Evolutionary conservation across 345 rosid genomes (phyloP).

Genomic region (Psidium friedrichsthalianum): DNA sequence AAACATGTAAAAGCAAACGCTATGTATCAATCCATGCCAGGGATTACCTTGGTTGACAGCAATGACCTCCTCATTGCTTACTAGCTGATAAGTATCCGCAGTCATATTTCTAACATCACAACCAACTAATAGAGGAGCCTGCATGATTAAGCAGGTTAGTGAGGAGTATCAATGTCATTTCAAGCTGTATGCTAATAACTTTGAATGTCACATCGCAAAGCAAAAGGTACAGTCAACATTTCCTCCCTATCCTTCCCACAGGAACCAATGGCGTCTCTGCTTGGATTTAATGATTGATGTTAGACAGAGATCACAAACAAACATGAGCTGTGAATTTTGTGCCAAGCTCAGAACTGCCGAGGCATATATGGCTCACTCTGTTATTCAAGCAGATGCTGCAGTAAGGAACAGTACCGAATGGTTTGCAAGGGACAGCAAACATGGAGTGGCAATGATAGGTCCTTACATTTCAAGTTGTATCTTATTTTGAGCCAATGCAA

Average conservation of each 20-base stretch:
- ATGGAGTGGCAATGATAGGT: neutral
- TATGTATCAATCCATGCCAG: neutral
- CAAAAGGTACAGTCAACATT: neutral
- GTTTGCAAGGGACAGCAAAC: neutral
- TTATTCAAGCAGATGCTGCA: neutral
- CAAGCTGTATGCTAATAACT: neutral
- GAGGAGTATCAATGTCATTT: neutral
- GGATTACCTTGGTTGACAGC: conserved; percentile 84
- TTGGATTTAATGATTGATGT: neutral
- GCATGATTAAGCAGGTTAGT: conserved; percentile 8
- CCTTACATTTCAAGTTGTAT: neutral
- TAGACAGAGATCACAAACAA: neutral
- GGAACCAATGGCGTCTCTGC: neutral
- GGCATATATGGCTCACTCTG: neutral
- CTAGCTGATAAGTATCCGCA: conserved; percentile 60
- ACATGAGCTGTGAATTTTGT: neutral
- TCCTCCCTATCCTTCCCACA: neutral
- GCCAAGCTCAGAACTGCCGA: neutral
- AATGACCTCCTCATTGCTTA: conserved; percentile 80
- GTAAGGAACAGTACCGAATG: neutral
- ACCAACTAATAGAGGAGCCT: conserved; percentile 96
- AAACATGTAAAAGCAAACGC: neutral
- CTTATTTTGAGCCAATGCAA: neutral
- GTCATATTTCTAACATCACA: conserved; percentile 90
- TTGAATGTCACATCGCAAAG: neutral